phyloP scores from a whole-genome alignment of 257 asterid genomes.

The Salvia miltiorrhiza region DNA sequence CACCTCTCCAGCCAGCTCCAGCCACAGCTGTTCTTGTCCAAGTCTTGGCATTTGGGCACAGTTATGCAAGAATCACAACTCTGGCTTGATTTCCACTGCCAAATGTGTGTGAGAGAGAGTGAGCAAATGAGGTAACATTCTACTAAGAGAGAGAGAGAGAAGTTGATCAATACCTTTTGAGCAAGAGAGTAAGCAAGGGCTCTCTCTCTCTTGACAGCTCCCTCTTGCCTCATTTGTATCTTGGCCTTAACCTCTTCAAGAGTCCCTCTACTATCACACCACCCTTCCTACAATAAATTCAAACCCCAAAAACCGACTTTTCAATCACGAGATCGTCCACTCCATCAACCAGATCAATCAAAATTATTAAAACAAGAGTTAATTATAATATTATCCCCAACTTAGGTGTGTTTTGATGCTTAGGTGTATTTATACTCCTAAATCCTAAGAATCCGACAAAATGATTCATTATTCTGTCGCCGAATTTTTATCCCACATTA shows the following conservation, averaged over 20 bases:
- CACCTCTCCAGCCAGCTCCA: conserved; percentile 99
- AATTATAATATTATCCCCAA: too few species aligned
- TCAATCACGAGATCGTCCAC: neutral
- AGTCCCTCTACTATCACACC: conserved; percentile 90
- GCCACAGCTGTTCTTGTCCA: conserved; percentile 55
- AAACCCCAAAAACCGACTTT: neutral
- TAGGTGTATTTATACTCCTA: too few species aligned
- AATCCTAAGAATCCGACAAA: too few species aligned
- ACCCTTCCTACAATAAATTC: conserved; percentile 56
- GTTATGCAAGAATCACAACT: conserved; percentile 33
- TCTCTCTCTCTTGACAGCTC: conserved; percentile 83
- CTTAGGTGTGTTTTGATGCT: too few species aligned
- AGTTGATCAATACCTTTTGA: conserved; percentile 60
- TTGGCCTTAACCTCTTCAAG: conserved; percentile 68
- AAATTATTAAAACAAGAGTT: too few species aligned
- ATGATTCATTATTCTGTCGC: too few species aligned
- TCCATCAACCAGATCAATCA: neutral
- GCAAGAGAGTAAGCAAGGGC: conserved; percentile 81
- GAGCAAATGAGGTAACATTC: conserved; percentile 29
- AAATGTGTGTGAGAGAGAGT: conserved; percentile 30
- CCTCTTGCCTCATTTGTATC: conserved; percentile 91
- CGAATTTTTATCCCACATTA: too few species aligned
- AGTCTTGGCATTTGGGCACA: conserved; percentile 35
- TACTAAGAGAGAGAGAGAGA: neutral
- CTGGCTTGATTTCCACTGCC: conserved; percentile 61